Percentiles rank a stretch among this genome's conserved stretches.
phyloP scores from a whole-genome alignment of 208 protist genomes.

The Trypanosoma conorhini region DNA sequence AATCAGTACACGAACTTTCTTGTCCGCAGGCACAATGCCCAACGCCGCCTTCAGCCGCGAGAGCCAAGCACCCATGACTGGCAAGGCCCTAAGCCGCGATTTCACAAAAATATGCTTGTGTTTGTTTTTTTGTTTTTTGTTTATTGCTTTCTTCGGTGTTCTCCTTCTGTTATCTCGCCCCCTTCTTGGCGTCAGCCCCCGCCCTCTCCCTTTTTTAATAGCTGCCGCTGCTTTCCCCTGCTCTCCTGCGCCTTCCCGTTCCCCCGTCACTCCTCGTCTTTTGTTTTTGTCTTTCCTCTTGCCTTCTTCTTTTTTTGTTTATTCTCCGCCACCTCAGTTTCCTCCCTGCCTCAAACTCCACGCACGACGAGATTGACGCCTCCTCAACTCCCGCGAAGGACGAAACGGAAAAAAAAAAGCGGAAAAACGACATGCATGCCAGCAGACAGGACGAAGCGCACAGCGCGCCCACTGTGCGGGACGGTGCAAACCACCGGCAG shows the following conservation, averaged over 20 bases:
- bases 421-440: not conserved
- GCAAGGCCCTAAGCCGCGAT: not conserved
- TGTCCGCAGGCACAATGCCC: conserved; percentile 70
- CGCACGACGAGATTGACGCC: not conserved
- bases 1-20: conserved; percentile 94
- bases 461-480: not conserved
- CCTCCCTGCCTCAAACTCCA: not conserved
- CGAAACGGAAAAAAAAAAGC: not conserved
- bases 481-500: too few relatives aligned
- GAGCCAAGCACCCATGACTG: conserved; percentile 65
- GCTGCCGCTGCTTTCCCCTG: not conserved
- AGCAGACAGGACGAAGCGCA: not conserved
- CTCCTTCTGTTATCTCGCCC: too few relatives aligned
- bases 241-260: not conserved
- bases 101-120: not conserved
- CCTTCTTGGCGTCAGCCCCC: too few relatives aligned
- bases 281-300: not conserved
- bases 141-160: too few relatives aligned
- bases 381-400: not conserved
- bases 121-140: not conserved
- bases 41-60: conserved; percentile 46
- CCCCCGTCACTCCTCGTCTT: not conserved
- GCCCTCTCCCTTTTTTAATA: not conserved
- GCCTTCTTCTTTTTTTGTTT: conserved; percentile 2
- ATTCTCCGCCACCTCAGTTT: not conserved